These are phyloP conservation scores for Camellia oleifera DNA, from an alignment of 179 eudicot genomes.

Conservation along the genomic window DNA sequence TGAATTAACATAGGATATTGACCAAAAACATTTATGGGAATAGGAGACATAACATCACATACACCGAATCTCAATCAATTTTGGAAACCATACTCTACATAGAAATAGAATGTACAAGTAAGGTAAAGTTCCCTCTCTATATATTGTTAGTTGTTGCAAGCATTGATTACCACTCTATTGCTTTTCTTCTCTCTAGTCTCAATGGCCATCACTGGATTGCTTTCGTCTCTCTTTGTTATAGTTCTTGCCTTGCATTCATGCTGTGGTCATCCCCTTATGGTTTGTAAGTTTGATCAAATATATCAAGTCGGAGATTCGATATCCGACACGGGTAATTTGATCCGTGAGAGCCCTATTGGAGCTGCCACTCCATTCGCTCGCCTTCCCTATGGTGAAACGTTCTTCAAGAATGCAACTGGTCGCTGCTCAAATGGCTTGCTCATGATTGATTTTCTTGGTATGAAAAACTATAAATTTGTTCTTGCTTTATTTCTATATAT, in stretches of 20 bases:
- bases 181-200: not conserved
- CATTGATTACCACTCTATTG: not conserved
- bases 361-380: not conserved
- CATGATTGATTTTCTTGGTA: not conserved
- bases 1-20: too few relatives aligned
- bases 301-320: not conserved
- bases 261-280: not conserved
- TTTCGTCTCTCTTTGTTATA: not conserved
- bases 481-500: too few relatives aligned
- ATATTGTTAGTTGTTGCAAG: too few relatives aligned
- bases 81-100: too few relatives aligned
- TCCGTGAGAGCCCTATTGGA: not conserved
- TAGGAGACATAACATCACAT: too few relatives aligned
- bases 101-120: too few relatives aligned
- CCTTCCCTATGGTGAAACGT: not conserved
- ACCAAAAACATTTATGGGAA: too few relatives aligned
- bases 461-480: not conserved
- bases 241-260: not conserved
- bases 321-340: not conserved
- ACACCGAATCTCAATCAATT: too few relatives aligned
- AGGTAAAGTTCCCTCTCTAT: too few relatives aligned
- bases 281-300: not conserved
- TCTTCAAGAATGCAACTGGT: not conserved
- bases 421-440: not conserved
- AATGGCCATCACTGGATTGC: not conserved